Base-by-base conservation (phyloP, 1,139 yeast genomes). In the Arxiozyma slooffiae region DNA sequence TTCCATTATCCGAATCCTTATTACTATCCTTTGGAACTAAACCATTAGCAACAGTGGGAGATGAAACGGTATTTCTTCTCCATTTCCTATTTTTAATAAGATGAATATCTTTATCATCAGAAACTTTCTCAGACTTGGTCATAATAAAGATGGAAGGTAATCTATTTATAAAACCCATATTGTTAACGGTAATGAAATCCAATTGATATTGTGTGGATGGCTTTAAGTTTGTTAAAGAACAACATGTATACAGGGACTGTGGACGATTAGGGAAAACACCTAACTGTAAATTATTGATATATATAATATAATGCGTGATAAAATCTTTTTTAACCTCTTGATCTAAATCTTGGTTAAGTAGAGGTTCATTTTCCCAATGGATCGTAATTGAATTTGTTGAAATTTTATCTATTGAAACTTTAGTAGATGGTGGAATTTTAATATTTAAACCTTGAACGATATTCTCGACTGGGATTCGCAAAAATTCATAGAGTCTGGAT, bases 381-480 rank as follows among this genome's bases (percentile, higher is more conserved):
- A 82, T 55, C 7, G 75, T 71, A 22, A 81, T 73, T 5, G 76
- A 66, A 17, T 71, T 67, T 38, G 71, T 68, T 0, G 81, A 72
- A 43, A 82, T 74, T 53, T 73, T 72, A 56, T 79, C 84, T 11
- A 81, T 72, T 4, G 82, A 77, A 7, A 81, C 72, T 49, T 73
- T 69, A 0, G 84, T 82, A 6, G 81, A 71, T 37, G 75, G 74
- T 2, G 87, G 86, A 18, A 80, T 74, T 40, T 74, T 75, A 30
- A 81, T 74, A 47, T 78, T 77, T 46, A 81, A 66, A 16, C 72
- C 67, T 54, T 72, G 73, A 48, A 80, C 74, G 30, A 81, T 71
- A 37, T 72, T 69, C 11, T 73, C 73, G 23, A 78, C 69, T 0
- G 86, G 82, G 37, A 77, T 72, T 30, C 59, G 53, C 38, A 65